Evolutionary conservation across 345 rosid genomes (phyloP).

Genomic region (Lumnitzera racemosa): DNA sequence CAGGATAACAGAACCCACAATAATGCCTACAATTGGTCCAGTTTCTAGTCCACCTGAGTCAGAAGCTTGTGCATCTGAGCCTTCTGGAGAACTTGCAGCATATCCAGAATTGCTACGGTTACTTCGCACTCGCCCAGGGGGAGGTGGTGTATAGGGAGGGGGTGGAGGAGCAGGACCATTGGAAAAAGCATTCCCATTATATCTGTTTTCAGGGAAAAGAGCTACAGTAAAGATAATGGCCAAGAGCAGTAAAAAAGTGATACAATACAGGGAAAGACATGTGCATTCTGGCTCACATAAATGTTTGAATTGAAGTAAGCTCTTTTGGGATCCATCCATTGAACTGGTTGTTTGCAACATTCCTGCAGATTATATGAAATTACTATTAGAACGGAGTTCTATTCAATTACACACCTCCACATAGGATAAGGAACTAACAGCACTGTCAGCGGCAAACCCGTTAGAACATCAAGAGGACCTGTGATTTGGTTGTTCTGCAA

Average conservation of each 20-base stretch:
- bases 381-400: conserved; percentile 1
- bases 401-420: not conserved
- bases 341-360: conserved; percentile 86
- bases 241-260: not conserved
- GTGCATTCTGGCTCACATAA: conserved; percentile 47
- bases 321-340: conserved; percentile 87
- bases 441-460: conserved; percentile 54
- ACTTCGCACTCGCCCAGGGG: conserved; percentile 42
- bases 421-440: conserved; percentile 50
- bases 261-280: conserved; percentile 2
- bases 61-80: conserved; percentile 31
- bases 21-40: conserved; percentile 62
- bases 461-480: conserved; percentile 66
- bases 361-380: conserved; percentile 38
- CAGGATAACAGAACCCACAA: conserved; percentile 52
- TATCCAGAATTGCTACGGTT: conserved; percentile 42
- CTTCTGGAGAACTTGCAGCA: conserved; percentile 23
- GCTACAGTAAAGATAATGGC: conserved; percentile 7
- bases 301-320: conserved; percentile 51
- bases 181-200: conserved; percentile 73
- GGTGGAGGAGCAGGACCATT: conserved; percentile 75
- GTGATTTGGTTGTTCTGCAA: conserved; percentile 87
- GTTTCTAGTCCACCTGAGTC: conserved; percentile 44
- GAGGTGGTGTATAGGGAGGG: conserved; percentile 50
- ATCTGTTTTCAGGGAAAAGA: conserved; percentile 41